A percentile compares a stretch with the other conserved stretches of the same genome.
Conservation (phyloP, 352 stramenopile species). For the Globisporangium mamillatum region DNA sequence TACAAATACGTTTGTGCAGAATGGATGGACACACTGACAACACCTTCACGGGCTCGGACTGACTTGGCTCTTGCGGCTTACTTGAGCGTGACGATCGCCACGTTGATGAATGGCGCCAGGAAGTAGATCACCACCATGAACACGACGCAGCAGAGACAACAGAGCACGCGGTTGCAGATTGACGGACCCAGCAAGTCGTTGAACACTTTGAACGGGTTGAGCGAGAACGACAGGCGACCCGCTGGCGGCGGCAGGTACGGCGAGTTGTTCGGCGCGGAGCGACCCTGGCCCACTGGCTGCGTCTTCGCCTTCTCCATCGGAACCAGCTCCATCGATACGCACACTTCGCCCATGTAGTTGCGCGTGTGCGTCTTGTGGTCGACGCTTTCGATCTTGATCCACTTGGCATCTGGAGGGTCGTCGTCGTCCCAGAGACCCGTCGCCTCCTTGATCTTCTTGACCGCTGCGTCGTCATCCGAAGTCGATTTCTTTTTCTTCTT, state of each 20-base stretch:
- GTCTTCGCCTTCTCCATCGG: slow-evolving; percentile 82
- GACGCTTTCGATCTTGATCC: slow-evolving; percentile 80
- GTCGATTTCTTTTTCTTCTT: slow-evolving; percentile 82
- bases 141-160: slow-evolving; percentile 81
- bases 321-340: slow-evolving; percentile 86
- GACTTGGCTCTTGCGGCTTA: neutral
- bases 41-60: neutral
- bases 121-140: slow-evolving; percentile 88
- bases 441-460: slow-evolving; percentile 82
- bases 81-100: slow-evolving; percentile 74
- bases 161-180: slow-evolving; percentile 83
- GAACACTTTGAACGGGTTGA: slow-evolving; percentile 91
- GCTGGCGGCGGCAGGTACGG: slow-evolving; percentile 89
- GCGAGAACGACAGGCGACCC: slow-evolving; percentile 87
- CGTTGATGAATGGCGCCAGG: slow-evolving; percentile 81
- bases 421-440: slow-evolving; percentile 84
- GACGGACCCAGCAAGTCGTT: slow-evolving; percentile 84
- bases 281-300: slow-evolving; percentile 76
- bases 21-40: neutral
- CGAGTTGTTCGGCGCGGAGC: slow-evolving; percentile 90
- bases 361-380: slow-evolving; percentile 80
- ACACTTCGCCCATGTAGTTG: slow-evolving; percentile 86
- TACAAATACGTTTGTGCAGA: neutral
- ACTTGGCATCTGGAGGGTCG: slow-evolving; percentile 79
- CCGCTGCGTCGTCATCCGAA: slow-evolving; percentile 67